Percentiles rank a stretch among this genome's conserved stretches.
Conservation (phyloP, 2,329 filamentous ascomycete genomes). For the Penicillium occitanis region DNA sequence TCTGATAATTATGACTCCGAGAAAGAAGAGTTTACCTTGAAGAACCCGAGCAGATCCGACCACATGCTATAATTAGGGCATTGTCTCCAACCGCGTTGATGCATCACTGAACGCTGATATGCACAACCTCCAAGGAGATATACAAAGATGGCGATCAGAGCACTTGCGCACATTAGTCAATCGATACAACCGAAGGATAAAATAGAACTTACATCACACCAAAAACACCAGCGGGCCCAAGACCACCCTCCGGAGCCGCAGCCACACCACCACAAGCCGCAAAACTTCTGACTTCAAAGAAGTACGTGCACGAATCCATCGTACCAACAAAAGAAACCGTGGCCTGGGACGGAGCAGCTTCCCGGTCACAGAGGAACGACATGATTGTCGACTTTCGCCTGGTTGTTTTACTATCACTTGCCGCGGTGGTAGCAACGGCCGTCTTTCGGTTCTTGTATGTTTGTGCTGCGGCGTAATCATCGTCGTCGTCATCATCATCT, state of each 20-base stretch:
- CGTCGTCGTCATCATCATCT: conserved; percentile 21
- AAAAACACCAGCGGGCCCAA: conserved; percentile 74
- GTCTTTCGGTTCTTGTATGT: conserved; percentile 1
- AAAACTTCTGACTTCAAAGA: conserved; percentile 86
- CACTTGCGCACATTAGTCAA: conserved; percentile 35
- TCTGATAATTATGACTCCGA: no score
- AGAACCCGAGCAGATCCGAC: conserved; percentile 80
- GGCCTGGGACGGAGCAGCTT: conserved; percentile 67
- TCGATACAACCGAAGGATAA: neutral
- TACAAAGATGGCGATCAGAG: conserved; percentile 72
- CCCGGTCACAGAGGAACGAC: conserved; percentile 88
- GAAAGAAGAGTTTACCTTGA: conserved; percentile 63
- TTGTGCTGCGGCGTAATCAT: conserved; percentile 26
- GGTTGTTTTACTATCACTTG: conserved; percentile 28
- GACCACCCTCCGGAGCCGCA: conserved; percentile 58
- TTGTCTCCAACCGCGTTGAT: conserved; percentile 93
- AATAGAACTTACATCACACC: conserved; percentile 72
- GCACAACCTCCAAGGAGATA: conserved; percentile 92
- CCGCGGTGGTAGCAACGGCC: neutral
- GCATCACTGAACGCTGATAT: conserved; percentile 91
- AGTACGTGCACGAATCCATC: conserved; percentile 88
- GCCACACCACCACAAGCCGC: conserved; percentile 77
- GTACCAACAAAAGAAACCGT: conserved; percentile 82
- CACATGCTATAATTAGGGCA: conserved; percentile 92
- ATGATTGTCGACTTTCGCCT: conserved; percentile 75